Conservation (phyloP, 352 stramenopile species). For the Halophytophthora batemanensis region DNA sequence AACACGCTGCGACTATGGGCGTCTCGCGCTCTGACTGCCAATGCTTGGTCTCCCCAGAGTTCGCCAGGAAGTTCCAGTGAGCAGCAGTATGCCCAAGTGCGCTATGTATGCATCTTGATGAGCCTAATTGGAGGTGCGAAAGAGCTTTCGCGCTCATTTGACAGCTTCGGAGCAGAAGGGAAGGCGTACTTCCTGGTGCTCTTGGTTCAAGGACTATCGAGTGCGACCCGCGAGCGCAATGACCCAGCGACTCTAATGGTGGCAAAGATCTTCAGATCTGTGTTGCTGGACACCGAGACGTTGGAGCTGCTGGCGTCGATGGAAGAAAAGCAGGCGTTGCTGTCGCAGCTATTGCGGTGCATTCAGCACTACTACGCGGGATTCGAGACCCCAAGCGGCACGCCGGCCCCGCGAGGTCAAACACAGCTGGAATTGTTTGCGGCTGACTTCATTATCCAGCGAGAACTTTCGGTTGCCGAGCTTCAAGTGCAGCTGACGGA, state of each 20-base stretch:
- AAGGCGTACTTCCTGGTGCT: conserved; percentile 20
- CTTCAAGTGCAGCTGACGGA: conserved; percentile 11
- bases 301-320: conserved; percentile 14
- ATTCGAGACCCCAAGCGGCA: neutral
- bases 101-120: conserved; percentile 37
- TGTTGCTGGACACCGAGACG: conserved; percentile 13
- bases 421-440: conserved; percentile 30
- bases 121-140: conserved; percentile 18
- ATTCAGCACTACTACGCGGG: neutral
- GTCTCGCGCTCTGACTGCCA: neutral
- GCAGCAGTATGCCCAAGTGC: conserved; percentile 31
- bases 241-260: conserved; percentile 12
- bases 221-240: conserved; percentile 11
- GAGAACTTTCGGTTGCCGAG: conserved; percentile 22
- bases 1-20: conserved; percentile 9
- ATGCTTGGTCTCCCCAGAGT: neutral
- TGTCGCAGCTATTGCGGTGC: conserved; percentile 26
- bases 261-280: conserved; percentile 17
- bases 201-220: conserved; percentile 14
- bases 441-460: conserved; percentile 29
- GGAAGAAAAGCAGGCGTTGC: conserved; percentile 22
- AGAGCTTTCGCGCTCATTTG: conserved; percentile 16
- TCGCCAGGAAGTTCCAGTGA: conserved; percentile 21
- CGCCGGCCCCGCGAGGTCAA: conserved; percentile 5
- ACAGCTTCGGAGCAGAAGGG: conserved; percentile 7